Base-by-base conservation (phyloP, 139 green algal species). In the Chlorella sp. region DNA sequence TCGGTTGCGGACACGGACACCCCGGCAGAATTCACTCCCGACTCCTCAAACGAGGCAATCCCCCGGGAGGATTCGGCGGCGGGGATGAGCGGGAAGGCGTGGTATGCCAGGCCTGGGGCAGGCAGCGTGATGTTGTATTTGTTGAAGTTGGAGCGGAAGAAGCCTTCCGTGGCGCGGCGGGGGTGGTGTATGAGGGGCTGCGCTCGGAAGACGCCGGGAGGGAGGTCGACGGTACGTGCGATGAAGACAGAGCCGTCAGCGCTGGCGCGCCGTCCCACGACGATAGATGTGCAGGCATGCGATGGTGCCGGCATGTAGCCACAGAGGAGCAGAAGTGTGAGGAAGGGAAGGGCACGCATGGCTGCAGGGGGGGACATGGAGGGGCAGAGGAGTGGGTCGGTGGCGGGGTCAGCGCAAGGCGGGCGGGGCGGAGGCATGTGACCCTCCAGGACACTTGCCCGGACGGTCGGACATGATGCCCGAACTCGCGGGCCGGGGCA, bases 1-100 rank as follows among this genome's bases (percentile, higher is more conserved):
- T 89, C 85, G 3, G 85, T 89, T 40, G 85, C 73, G 5, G 69
- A 83, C 12, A 89, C 28, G 0, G 85, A 48, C 69, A 89, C 85
- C 0, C 85, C 85, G 19, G 73, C 73, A 30, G 0, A 3, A 32
- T 89, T 89, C n/a, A 89, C 71, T 0, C 85, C 85, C 2, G 48
- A 11, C 39, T 82, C 69, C 34, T 53, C 48, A 32, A 42, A 85
- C 28, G 36, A 68, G 30, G 30, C 14, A 48, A 1, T 85, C 28
- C 18, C 26, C 26, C 48, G 42, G 24, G 28, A 24, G 76, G 36
- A 81, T 18, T 42, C 18, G 36, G 75, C 28, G n/a, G 34, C n/a
- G 0, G 75, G 75, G n/a, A 81, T 30, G n/a, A 48, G 75, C 4
- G 39, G 77, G 21, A 83, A 34, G 37, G 77, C 39, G 3, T 37